A percentile compares a stretch with the other conserved stretches of the same genome.
These are phyloP conservation scores for Magnaporthales sp. DNA, from an alignment of 2,329 filamentous ascomycete genomes.

Conservation along the genomic window DNA sequence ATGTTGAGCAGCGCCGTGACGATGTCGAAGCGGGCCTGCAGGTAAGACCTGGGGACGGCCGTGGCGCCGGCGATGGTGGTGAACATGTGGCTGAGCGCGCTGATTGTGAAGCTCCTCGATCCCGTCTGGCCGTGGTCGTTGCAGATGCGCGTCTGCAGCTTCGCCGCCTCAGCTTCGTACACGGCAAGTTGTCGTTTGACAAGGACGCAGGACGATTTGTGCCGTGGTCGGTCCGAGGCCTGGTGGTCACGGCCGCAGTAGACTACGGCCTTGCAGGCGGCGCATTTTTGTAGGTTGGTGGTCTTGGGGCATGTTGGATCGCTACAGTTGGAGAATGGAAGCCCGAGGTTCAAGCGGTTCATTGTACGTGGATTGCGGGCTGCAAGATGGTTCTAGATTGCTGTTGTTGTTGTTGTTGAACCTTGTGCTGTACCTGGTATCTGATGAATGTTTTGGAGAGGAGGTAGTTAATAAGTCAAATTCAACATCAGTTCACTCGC, in stretches of 20 bases:
- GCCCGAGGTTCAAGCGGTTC: background rate
- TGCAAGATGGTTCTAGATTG: too few relatives aligned
- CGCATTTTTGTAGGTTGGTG: conserved; percentile 11
- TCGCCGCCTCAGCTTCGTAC: background rate
- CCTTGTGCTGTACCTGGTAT: too few relatives aligned
- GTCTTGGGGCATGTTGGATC: conserved; percentile 6
- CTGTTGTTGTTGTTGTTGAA: too few relatives aligned
- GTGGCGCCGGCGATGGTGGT: conserved; percentile 4
- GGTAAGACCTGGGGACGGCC: conserved; percentile 8
- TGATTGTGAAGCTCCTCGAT: background rate
- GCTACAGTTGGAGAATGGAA: background rate
- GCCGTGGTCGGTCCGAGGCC: conserved; percentile 9
- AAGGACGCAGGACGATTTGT: conserved; percentile 12
- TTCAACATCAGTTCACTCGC: too few relatives aligned
- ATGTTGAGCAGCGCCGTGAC: conserved; percentile 10
- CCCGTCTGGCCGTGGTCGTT: background rate
- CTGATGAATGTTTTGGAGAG: too few relatives aligned
- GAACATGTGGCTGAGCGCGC: background rate
- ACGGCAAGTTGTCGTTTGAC: conserved; percentile 4
- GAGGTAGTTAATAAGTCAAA: too few relatives aligned
- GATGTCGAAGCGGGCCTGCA: conserved; percentile 9
- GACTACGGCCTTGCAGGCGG: conserved; percentile 10
- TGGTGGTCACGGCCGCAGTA: conserved; percentile 15
- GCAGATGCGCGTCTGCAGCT: background rate
- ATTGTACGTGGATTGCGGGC: too few relatives aligned